phyloP scores from a whole-genome alignment of 2,329 filamentous ascomycete species.

The Hypoxylon sp. region DNA sequence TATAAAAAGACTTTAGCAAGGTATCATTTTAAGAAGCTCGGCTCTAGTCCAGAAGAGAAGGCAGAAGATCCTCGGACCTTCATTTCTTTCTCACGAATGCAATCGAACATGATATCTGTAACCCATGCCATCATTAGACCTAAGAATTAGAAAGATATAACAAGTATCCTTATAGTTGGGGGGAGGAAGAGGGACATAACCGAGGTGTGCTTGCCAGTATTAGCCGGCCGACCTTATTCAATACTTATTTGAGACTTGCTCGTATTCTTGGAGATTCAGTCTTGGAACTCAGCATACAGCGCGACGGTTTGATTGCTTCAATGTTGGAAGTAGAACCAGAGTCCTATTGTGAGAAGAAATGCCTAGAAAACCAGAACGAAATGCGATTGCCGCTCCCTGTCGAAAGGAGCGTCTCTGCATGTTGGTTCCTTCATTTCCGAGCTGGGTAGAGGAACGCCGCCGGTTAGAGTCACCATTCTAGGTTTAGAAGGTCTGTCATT shows the following conservation, averaged over 20 bases:
- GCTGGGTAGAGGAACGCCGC: neutral
- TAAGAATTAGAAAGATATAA: neutral
- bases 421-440: neutral
- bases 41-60: neutral
- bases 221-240: neutral
- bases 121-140: neutral
- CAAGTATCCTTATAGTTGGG: no score
- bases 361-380: neutral
- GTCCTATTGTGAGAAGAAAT: neutral
- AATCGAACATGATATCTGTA: neutral
- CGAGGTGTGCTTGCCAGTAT: no score
- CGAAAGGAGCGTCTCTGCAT: no score
- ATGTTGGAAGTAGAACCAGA: neutral
- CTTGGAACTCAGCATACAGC: neutral
- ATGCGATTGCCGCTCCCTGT: no score
- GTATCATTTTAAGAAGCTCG: neutral
- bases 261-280: neutral
- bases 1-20: no score
- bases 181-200: neutral
- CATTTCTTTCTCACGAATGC: neutral
- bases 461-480: neutral
- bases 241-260: neutral
- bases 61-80: neutral
- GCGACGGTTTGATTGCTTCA: neutral
- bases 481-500: neutral